Conservation (phyloP, 129 eudicot genomes). For the Saposhnikovia divaricata region DNA sequence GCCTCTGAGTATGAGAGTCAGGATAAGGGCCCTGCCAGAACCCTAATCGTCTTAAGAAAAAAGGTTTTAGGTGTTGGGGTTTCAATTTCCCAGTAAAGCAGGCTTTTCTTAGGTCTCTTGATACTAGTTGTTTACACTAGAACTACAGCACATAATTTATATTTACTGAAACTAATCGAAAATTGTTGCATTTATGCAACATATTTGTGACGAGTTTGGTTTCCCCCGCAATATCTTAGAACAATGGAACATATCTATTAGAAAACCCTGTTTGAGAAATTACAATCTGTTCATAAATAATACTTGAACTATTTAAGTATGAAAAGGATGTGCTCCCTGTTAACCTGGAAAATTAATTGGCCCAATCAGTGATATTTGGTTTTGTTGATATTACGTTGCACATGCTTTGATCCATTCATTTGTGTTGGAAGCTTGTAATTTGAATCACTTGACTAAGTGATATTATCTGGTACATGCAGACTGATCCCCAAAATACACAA, state of each 20-base stretch:
- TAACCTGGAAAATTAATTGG: not conserved
- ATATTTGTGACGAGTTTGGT: not conserved
- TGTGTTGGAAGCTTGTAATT: not conserved
- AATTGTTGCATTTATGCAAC: not conserved
- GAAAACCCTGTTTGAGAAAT: not conserved
- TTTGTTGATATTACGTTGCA: not conserved
- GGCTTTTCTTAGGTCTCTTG: not conserved
- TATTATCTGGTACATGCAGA: conserved; percentile 30
- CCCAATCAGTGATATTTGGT: not conserved
- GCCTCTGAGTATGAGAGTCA: not conserved
- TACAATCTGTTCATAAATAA: not conserved
- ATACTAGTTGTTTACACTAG: not conserved
- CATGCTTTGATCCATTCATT: not conserved
- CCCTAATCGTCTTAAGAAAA: not conserved
- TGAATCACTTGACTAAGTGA: not conserved
- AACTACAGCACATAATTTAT: not conserved
- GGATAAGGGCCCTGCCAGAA: not conserved
- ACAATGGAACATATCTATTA: not conserved
- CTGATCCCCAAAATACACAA: conserved; percentile 21
- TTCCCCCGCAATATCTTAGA: not conserved
- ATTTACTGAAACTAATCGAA: not conserved
- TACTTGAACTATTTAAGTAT: not conserved
- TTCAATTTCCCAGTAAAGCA: not conserved
- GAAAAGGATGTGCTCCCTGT: not conserved
- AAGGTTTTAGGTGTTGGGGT: not conserved